These are phyloP conservation scores for Excoecaria agallocha DNA, from an alignment of 345 rosid species.

Conservation along the genomic window DNA sequence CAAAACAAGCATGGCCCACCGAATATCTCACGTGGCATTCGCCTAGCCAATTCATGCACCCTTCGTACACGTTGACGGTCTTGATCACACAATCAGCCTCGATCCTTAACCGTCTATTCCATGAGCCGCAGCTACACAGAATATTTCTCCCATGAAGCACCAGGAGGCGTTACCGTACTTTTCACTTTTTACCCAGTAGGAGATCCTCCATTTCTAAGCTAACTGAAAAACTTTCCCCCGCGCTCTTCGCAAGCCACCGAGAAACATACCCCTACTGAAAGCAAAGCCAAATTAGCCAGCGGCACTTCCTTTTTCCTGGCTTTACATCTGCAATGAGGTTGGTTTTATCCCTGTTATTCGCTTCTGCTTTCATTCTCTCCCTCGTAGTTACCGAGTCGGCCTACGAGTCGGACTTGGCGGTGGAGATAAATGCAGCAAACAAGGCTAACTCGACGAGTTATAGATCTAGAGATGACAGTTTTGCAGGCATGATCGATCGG, in stretches of 20 bases:
- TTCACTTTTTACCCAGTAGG: background rate
- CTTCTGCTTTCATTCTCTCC: constrained; percentile 1
- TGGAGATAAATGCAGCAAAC: constrained; percentile 19
- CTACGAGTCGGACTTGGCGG: constrained; percentile 25
- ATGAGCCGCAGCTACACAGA: background rate
- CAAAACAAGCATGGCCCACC: background rate
- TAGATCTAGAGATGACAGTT: constrained; percentile 62
- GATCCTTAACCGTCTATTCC: background rate
- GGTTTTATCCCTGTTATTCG: background rate
- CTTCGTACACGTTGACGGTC: background rate
- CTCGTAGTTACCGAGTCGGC: constrained; percentile 28
- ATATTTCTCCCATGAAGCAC: background rate
- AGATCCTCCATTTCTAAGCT: constrained; percentile 19
- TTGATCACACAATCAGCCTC: background rate
- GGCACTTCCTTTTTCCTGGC: background rate
- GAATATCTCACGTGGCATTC: background rate
- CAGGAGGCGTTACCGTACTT: background rate
- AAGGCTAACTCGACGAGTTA: constrained; percentile 36
- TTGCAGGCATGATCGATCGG: constrained; percentile 80
- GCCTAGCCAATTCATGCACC: background rate
- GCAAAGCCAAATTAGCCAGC: background rate
- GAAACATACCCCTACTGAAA: background rate
- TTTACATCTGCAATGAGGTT: constrained; percentile 14
- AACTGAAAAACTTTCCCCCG: constrained; percentile 14
- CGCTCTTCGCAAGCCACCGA: background rate